Evolutionary conservation across 805 yeast species (phyloP), one percentile per base, ranked within the genome.

Genomic region (Saitoella complicata): DNA sequence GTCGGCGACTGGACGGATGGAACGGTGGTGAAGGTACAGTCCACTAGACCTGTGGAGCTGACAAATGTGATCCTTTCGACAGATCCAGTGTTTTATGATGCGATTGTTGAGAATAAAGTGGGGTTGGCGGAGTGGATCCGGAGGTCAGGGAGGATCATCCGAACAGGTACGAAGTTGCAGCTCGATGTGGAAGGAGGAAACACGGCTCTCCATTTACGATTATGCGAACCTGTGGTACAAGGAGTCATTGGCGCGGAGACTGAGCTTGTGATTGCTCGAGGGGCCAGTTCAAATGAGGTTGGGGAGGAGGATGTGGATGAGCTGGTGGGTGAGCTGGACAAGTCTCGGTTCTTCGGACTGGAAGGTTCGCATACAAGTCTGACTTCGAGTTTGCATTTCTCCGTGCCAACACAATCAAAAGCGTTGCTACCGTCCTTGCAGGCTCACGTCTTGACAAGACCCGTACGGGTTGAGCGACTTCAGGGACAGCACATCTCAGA

Each of bases 221-320:
- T 30, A n/a, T 31, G 39, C 12, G 43, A 40, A 52, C 94, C 94
- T 0, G 68, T 74, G 2, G 73, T 71, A 38, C 93, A 82, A 56
- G 94, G 94, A 0, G 51, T 57, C 5, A 53, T 80, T 1, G 58
- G 62, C 13, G 45, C 50, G 1, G 58, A 60, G 1, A 76, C 88
- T 0, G 64, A 64, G n/a, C 60, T 83, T 2, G 69, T 76, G 2
- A 59, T 81, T 32, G 70, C 77, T 11, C 70, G 68, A 47, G 52
- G 49, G 36, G 41, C 37, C 6, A 37, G 34, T 29, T 45, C 45
- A 9, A 41, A 52, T 7, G 55, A 58, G 9, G 41, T 52, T 4
- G 60, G 50, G n/a, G 38, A 54, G 10, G 57, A 40, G 54, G 38
- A 49, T 53, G 3, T 49, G 51, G 5, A 42, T 37, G 38, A 40